Base-by-base conservation (phyloP, 768 basidiomycete species). In the Mycena rosella region DNA sequence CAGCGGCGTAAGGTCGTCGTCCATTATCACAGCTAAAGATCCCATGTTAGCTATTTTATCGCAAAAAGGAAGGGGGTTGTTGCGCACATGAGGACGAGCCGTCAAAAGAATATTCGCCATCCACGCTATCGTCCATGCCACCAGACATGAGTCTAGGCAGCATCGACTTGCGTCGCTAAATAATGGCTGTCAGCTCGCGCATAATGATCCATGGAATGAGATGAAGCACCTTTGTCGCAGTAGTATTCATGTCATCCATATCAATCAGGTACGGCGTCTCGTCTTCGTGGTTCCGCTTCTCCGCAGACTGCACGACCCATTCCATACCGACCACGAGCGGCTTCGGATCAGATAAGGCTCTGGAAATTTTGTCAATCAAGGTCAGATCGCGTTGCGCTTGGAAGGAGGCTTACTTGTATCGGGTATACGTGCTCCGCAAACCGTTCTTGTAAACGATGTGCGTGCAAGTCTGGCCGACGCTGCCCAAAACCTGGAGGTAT, bases 361-460 rank as follows among this genome's bases (percentile, higher is more conserved):
- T 49, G 18, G 58, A 8, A 27, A 34, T 30, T n/a, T n/a, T n/a
- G n/a, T n/a, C 9, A 30, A 20, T 58, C 15, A 59, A 34, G 5
- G 1, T 7, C 14, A 34, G 13, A 15, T 45, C 38, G 32, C 20
- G 34, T 22, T 29, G 18, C 2, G 9, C 17, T 10, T 68, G 42
- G 32, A 53, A 24, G 15, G 22, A 22, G 36, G 78, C 84, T 64
- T 62, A 91, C 90, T 90, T 85, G 78, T 93, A 94, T 44, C 89
- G 88, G 24, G 84, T 86, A 48, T 95, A 74, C 3, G 95, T 96
- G 68, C 90, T 90, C 75, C 88, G 85, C 24, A 88, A 76, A 1
- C 95, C 95, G 65, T 93, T 91, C 83, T 96, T 96, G 78, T 86
- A 96, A 9, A 96, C 87, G 64, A 96, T 88, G 77, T 95, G 95